Evolutionary conservation across 2,329 filamentous ascomycete species (phyloP).

Genomic region (Neocatenulostroma microsporum): DNA sequence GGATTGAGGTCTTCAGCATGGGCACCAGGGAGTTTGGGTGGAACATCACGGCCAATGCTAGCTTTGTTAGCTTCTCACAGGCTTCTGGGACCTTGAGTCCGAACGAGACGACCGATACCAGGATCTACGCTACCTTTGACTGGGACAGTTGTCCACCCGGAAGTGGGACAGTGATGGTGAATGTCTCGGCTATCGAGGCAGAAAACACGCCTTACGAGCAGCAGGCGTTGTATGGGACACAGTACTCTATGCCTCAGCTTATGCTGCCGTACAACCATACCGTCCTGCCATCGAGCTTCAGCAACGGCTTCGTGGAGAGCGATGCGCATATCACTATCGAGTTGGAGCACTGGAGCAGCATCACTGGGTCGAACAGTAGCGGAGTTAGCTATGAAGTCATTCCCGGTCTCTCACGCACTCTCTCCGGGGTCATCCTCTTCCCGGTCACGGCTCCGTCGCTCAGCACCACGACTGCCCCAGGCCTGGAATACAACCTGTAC

Average conservation of each 20-base stretch:
- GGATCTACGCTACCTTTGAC: constrained; percentile 50
- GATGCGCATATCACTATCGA: constrained; percentile 39
- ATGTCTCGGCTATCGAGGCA: constrained; percentile 46
- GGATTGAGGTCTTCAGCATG: constrained; percentile 57
- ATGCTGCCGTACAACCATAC: constrained; percentile 50
- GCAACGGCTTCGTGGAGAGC: constrained; percentile 54
- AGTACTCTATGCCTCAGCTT: constrained; percentile 37
- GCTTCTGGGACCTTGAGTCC: constrained; percentile 44
- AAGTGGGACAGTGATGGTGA: constrained; percentile 36
- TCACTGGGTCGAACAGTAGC: constrained; percentile 9
- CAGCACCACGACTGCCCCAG: constrained; percentile 43
- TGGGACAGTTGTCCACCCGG: constrained; percentile 43
- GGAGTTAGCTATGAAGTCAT: constrained; percentile 46
- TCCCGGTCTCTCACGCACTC: constrained; percentile 50
- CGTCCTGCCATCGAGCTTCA: constrained; percentile 45
- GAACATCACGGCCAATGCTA: constrained; percentile 39
- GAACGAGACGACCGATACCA: constrained; percentile 42
- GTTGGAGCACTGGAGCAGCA: constrained; percentile 26
- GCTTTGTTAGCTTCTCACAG: constrained; percentile 48
- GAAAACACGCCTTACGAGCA: constrained; percentile 5
- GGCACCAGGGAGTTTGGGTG: constrained; percentile 49
- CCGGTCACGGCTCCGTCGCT: constrained; percentile 45
- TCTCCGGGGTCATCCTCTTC: constrained; percentile 51
- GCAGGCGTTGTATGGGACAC: constrained; percentile 31
- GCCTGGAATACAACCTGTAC: constrained; percentile 55